Base-by-base conservation (phyloP, 1,284 basidiomycete species). In the Sporisorium sorghi region DNA sequence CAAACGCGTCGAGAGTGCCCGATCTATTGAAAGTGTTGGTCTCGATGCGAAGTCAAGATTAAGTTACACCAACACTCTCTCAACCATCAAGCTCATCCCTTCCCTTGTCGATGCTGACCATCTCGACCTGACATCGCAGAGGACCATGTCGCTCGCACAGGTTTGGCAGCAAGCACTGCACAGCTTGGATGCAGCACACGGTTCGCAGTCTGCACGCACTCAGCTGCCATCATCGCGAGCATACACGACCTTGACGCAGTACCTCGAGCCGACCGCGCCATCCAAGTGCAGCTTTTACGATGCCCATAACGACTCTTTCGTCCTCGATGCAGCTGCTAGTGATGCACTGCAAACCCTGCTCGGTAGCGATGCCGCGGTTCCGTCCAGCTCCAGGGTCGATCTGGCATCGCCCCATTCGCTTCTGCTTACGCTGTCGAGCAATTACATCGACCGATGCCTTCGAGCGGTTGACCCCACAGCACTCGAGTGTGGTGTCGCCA, bases 111-210 rank as follows among this genome's bases (percentile, higher is more conserved):
- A 39, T 17, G 21, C 26, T 14, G n/a, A 19, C 40, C 19, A 43
- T 33, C 43, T 42, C 44, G 26, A 14, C 23, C 30, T 42, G 19
- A 28, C 39, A 21, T 12, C 26, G 23, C 10, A 19, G 10, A 19
- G 6, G 12, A 24, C 30, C 14, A 71, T 71, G 68, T 71, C 62
- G 28, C 58, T 65, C 15, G 52, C 50, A 5, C 44, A 53, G n/a
- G 42, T 24, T 17, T 71, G 68, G 68, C 30, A 65, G 46, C 61
- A 61, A n/a, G 68, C 62, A 2, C 26, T 65, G 28, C 51, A 58
- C 8, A 57, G 49, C 28, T 47, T 71, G 40, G 24, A 50, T 11
- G 33, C n/a, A 32, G 33, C 5, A 3, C 26, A 37, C 17, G 37
- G 28, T 12, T 30, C 23, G 10, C 19, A 7, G 2, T 23, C 55